Percentiles rank a stretch among this genome's conserved stretches.
phyloP scores from a whole-genome alignment of 768 basidiomycete species.

The Mycena epipterygia region DNA sequence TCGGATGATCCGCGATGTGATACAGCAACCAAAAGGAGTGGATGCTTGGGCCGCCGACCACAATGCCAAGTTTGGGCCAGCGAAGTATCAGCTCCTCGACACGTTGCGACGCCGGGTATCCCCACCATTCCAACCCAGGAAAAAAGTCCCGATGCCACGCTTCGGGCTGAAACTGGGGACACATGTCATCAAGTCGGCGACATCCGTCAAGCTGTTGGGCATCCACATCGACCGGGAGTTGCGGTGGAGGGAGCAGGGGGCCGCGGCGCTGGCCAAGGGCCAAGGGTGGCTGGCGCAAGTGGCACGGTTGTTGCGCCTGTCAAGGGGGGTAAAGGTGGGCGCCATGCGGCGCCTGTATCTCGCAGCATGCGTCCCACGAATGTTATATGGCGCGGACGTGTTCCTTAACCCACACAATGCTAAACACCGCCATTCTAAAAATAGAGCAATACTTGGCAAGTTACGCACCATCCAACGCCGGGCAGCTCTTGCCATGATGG shows the following conservation, averaged over 20 bases:
- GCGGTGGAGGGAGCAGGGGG: slow-evolving; percentile 41
- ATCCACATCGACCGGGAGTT: slow-evolving; percentile 48
- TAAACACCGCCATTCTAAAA: background rate
- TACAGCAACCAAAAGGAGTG: slow-evolving; percentile 34
- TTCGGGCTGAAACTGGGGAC: slow-evolving; percentile 19
- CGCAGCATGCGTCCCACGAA: slow-evolving; percentile 33
- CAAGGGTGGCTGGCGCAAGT: slow-evolving; percentile 34
- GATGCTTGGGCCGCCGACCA: slow-evolving; percentile 45
- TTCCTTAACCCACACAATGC: slow-evolving; percentile 21
- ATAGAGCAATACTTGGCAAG: background rate
- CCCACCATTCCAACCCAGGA: background rate
- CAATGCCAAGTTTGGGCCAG: slow-evolving; percentile 39
- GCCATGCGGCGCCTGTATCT: slow-evolving; percentile 34
- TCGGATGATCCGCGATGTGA: slow-evolving; percentile 32
- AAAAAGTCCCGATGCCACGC: background rate
- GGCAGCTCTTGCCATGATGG: slow-evolving; percentile 33
- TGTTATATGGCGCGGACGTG: slow-evolving; percentile 39
- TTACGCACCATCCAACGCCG: slow-evolving; percentile 33
- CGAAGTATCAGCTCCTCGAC: slow-evolving; percentile 39
- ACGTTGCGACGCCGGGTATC: background rate
- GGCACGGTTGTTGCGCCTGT: slow-evolving; percentile 11
- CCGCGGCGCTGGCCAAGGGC: slow-evolving; percentile 35
- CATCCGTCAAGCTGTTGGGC: slow-evolving; percentile 45
- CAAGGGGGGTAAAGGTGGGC: slow-evolving; percentile 15
- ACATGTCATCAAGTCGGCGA: slow-evolving; percentile 35